Conservation (phyloP, 768 basidiomycete genomes). For the Ramaria rubella region DNA sequence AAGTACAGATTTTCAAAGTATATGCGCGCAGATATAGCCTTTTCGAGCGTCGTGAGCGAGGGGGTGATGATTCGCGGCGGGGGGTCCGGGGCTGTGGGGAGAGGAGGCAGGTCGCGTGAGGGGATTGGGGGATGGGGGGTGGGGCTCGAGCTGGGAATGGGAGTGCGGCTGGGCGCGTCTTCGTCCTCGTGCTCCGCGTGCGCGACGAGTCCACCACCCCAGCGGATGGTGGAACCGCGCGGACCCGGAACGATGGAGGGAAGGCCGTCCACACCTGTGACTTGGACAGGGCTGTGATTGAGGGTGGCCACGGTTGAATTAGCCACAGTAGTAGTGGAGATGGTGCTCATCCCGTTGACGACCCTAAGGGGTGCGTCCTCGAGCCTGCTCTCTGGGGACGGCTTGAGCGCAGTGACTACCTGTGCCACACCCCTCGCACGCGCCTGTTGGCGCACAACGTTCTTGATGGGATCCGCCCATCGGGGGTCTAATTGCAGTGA, state of each 20-base stretch:
- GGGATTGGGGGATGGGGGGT: not conserved
- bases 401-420: constrained; percentile 64
- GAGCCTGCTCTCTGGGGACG: constrained; percentile 42
- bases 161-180: constrained; percentile 31
- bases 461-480: constrained; percentile 87
- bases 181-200: constrained; percentile 67
- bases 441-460: constrained; percentile 56
- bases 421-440: constrained; percentile 72
- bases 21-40: constrained; percentile 85
- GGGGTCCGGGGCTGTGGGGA: constrained; percentile 17
- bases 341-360: constrained; percentile 71
- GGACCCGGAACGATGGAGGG: too few relatives aligned
- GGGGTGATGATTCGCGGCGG: constrained; percentile 65
- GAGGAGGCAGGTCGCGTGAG: constrained; percentile 1
- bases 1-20: constrained; percentile 93
- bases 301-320: constrained; percentile 57
- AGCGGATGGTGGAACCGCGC: constrained; percentile 45
- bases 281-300: constrained; percentile 47
- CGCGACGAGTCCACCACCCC: constrained; percentile 51
- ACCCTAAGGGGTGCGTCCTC: constrained; percentile 55
- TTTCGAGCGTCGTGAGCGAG: constrained; percentile 87
- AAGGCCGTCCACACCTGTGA: constrained; percentile 37
- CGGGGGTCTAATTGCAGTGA: constrained; percentile 54
- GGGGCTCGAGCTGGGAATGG: too few relatives aligned
- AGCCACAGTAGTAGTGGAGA: constrained; percentile 63